Evolutionary conservation across 352 stramenopile species (phyloP), one percentile per base, ranked within the genome.

Genomic region (Phytopythium mirpurense): DNA sequence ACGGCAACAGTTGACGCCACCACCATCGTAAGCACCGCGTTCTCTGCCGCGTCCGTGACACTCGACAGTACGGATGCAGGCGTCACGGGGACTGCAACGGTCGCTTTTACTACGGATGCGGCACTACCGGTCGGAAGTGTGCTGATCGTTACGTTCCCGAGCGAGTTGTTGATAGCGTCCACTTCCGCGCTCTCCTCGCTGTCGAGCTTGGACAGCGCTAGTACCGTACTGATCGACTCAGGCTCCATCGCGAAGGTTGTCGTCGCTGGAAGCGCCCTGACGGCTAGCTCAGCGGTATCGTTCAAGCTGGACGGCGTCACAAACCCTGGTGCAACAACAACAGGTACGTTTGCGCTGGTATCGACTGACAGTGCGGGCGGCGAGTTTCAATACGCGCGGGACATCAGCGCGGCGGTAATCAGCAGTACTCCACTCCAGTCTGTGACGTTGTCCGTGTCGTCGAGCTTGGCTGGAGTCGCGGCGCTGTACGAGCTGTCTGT

Each of bases 241-340:
- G 48, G 24, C 12, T 51, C 54, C 5, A 61, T 55, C 12, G 72
- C 78, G 27, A 54, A 31, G 7, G 54, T 85, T 26, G 64, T 51
- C 27, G 32, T 85, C 21, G 51, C 23, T 0, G 57, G 42, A 19
- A 79, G 35, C 21, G 55, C 46, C 0, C 63, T 83, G 34, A 15
- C 40, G 3, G 52, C 58, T 10, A 61, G 68, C 0, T 11, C 57
- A 10, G 53, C 31, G 2, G 62, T 84, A 21, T 72, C 70, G 32
- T 79, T 86, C 57, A 59, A 65, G 40, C 38, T 87, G 55, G 42
- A 74, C 32, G 67, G 62, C 14, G 58, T 85, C 21, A 81, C 67
- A 56, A 87, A 87, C 54, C 67, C 71, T 52, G 76, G 74, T 12
- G 70, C 61, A 44, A 68, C 62, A 36, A 62, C 55, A 37, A 77